Conservation (phyloP, 345 rosid species). For the Populus nigra region DNA sequence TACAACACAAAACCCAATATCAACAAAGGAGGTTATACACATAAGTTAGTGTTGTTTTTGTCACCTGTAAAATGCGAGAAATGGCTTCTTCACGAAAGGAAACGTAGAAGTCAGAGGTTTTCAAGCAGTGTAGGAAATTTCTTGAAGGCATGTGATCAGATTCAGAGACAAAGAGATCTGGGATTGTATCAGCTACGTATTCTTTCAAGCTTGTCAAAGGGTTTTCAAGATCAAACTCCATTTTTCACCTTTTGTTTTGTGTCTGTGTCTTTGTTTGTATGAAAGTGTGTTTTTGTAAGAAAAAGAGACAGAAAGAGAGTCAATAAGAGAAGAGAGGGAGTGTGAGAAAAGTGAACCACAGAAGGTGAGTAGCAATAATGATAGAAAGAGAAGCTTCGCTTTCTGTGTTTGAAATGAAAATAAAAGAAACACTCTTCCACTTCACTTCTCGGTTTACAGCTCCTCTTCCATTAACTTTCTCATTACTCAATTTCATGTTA, state of each 20-base stretch:
- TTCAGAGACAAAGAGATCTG: constrained; percentile 40
- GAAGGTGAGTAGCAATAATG: constrained; percentile 27
- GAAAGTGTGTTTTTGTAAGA: not conserved
- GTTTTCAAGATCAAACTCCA: constrained; percentile 49
- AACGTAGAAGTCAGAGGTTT: constrained; percentile 13
- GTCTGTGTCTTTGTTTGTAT: not conserved
- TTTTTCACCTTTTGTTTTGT: not conserved
- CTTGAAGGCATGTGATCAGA: constrained; percentile 43
- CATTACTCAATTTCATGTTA: too few species aligned
- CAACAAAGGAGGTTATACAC: too few species aligned
- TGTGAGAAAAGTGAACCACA: constrained; percentile 6
- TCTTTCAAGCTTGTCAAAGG: constrained; percentile 35
- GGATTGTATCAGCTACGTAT: constrained; percentile 12
- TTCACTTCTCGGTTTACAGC: constrained; percentile 25
- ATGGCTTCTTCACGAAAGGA: constrained; percentile 47
- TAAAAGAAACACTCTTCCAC: constrained; percentile 12
- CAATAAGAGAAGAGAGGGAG: constrained; percentile 7
- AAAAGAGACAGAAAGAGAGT: constrained; percentile 7
- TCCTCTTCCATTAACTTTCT: constrained; percentile 24
- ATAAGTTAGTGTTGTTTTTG: not conserved
- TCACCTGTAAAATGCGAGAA: constrained; percentile 42
- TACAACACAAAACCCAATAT: not conserved
- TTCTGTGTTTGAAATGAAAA: constrained; percentile 18
- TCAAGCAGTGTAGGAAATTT: constrained; percentile 19
- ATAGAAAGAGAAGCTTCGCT: constrained; percentile 43